Base-by-base conservation (phyloP, 2,329 filamentous ascomycete species). In the Endocalyx cinctus region DNA sequence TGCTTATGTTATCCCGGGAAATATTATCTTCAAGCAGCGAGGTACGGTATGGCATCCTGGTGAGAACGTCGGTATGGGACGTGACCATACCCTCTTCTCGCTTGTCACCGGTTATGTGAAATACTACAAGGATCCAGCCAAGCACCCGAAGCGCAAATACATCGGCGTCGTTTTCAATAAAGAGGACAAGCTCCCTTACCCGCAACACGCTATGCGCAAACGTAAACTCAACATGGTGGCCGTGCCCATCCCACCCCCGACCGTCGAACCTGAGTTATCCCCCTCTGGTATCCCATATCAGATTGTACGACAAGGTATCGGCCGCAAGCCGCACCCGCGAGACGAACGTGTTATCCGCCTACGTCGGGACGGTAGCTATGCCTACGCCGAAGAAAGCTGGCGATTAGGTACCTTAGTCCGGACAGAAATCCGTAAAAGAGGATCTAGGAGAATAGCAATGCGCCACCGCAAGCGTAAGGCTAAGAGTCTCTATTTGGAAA, bases 21-120 rank as follows among this genome's bases (percentile, higher is more conserved):
- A 95, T 69, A 98, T 98, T 63, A 85, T 98, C 65, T 98, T 92
- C 77, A 88, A 87, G 59, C 92, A 98, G 64, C 83, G 90, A 53
- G 92, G 92, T 51, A 94, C 92, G 4, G 77, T 82, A 53, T 98
- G 92, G 92, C 90, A 83, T 60, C 84, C 92, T 1, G 92, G 92
- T 52, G 92, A 97, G 60, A 97, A 98, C 66, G 87, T 85, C 62
- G 85, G 82, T 51, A 90, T 97, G 71, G 92, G 92, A 31, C 84
- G 92, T 41, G 89, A 98, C 62, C 92, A 97, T 69, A 97, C 90
- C 31, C 94, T 98, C 58, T 94, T 86, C 63, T 81, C 92, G 33
- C 82, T 80, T 39, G 77, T 84, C 35, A 73, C 83, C 4, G 92
- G 92, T 44, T 98, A 94, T 63, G 92, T 98, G 40, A 88, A 92